These are phyloP conservation scores for Phlegmacium glaucopus DNA, from an alignment of 768 basidiomycete genomes.

Conservation along the genomic window DNA sequence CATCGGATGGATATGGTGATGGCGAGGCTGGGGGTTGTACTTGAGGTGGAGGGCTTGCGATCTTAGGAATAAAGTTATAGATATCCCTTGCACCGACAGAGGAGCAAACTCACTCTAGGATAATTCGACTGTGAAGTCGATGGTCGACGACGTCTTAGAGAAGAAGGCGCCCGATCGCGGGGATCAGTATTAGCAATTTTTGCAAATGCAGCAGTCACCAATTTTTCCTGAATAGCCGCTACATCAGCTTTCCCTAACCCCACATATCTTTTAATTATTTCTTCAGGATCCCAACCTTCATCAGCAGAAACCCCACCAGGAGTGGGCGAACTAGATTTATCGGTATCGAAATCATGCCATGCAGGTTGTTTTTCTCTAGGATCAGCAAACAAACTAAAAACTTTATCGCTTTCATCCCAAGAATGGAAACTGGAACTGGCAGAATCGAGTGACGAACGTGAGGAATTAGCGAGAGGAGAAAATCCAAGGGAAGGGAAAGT, in stretches of 20 bases:
- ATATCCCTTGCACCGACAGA: constrained; percentile 3
- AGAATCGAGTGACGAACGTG: constrained; percentile 76
- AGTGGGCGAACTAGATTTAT: constrained; percentile 42
- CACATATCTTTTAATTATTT: constrained; percentile 58
- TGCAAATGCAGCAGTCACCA: constrained; percentile 59
- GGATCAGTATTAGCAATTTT: constrained; percentile 55
- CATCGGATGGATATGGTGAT: constrained; percentile 32
- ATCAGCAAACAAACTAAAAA: constrained; percentile 52
- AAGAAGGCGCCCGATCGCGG: constrained; percentile 64
- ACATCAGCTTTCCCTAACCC: constrained; percentile 74
- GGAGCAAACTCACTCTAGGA: constrained; percentile 41
- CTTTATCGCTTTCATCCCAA: constrained; percentile 61
- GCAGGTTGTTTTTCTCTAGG: constrained; percentile 41
- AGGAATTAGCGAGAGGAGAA: constrained; percentile 69
- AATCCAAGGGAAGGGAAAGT: constrained; percentile 60
- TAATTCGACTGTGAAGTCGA: constrained; percentile 85
- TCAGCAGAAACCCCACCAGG: constrained; percentile 50
- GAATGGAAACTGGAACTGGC: constrained; percentile 86
- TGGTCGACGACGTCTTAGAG: constrained; percentile 64
- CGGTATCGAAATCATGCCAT: constrained; percentile 64
- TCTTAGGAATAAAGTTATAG: constrained; percentile 33
- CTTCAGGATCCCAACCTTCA: constrained; percentile 60
- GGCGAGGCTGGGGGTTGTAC: constrained; percentile 35
- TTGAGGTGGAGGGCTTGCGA: constrained; percentile 58
- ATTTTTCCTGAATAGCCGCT: constrained; percentile 67